Base-by-base conservation (phyloP, 352 stramenopile species). In the Phytophthora boehmeriae region DNA sequence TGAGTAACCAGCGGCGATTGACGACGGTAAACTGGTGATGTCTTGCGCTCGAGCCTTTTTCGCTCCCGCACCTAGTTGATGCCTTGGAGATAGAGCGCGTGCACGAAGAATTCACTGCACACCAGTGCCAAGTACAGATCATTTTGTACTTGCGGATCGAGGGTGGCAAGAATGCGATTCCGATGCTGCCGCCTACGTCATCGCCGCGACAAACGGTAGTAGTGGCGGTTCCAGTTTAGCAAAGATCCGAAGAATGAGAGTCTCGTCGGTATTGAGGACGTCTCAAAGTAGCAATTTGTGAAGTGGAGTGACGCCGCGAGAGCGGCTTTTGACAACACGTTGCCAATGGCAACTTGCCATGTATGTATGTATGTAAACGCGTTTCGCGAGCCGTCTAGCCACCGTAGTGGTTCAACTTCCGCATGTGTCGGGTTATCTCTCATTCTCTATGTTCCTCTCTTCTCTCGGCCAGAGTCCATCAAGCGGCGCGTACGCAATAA, bases 101-200 rank as follows among this genome's bases (percentile, higher is more conserved):
- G 47, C 36, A 64, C 56, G 47, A 64, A 64, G 22, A 64, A 64
- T 22, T 27, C 38, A 14, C 56, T 58, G 27, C 46, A 58, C 8
- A 57, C 19, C 23, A 65, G 34, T 13, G 57, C 45, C 47, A 47
- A 65, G 8, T 65, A 65, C 46, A 59, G n/a, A 23, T 65, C 57
- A 9, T 9, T 13, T 59, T 59, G 19, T 28, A 53, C 20, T 44
- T 57, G 13, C 30, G 30, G 2, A 23, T 42, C 17, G 57, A 59
- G 28, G 16, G 8, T 25, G 48, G 48, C 11, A 65, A 45, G 10
- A 13, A 49, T 4, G 34, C 39, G 42, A 59, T 54, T 4, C n/a
- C 36, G 16, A 44, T 23, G 11, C n/a, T 42, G 16, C 41, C 47
- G 16, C 57, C 41, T 8, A 59, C 16, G 47, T 58, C 39, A 58